Evolutionary conservation across 305 asterid genomes (phyloP), one percentile per base, ranked within the genome.

Genomic region (Plantago coronopus): DNA sequence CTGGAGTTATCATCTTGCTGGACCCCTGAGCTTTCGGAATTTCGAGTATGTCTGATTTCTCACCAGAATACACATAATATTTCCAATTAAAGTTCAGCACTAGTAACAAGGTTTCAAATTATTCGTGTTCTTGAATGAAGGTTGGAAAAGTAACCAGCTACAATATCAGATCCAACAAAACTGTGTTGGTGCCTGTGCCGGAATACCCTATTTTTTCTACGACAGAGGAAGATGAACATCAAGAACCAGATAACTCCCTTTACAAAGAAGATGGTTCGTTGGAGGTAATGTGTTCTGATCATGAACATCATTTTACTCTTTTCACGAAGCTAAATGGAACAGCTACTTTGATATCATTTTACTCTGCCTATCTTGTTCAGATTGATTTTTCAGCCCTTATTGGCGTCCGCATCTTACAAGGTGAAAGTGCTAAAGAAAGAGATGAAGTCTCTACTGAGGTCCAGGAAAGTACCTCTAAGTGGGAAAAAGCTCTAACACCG

Each of bases 1-100:
- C 82, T 89, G 71, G 97, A 89, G 72, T 79, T 94, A 60, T 87
- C 97, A 61, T 87, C 99, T 25, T 68, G 85, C 69, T 89, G 97
- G 97, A 85, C 94, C 57, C 99, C 99, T 27, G 96, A 85, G 79
- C 78, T 86, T 65, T 87, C 96, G 43, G 67, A 77, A 12, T 81
- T 60, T 73, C 87, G 94, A 75, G 99, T 94, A 94, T 65, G 48
- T 17, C 50, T 69, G 57, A 48, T 54, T 63, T 48, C 54, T 48
- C 42, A 59, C 45, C 45, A 60, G 61, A 54, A 58, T 46, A 10
- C 55, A 34, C 57, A 64, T 47, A 54, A 54, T 25, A 53, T 10
- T 25, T 63, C 47, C 31, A 69, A 63, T 65, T 11, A 18, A 34
- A 23, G 31, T 18, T 16, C 34, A 22, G 61, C 48, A 47, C 57